Conservation (phyloP, 2,329 filamentous ascomycete species). For the Epichloe typhina region DNA sequence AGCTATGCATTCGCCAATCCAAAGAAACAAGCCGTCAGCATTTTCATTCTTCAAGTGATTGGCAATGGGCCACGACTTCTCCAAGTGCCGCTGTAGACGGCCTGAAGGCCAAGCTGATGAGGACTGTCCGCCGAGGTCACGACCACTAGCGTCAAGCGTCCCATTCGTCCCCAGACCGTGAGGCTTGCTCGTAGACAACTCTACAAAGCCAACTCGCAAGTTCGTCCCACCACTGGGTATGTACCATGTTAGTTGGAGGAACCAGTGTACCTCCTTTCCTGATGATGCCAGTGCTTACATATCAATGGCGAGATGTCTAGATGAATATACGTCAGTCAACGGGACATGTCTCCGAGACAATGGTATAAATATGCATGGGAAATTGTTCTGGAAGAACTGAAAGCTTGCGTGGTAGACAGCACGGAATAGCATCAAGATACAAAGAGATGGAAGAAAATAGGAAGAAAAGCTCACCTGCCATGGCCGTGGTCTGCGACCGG, state of each 20-base stretch:
- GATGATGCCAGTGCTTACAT: constrained; percentile 34
- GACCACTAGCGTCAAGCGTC: constrained; percentile 6
- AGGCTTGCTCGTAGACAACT: constrained; percentile 32
- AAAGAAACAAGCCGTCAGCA: constrained; percentile 62
- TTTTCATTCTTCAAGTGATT: constrained; percentile 63
- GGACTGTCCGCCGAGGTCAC: background rate
- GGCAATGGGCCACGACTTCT: constrained; percentile 61
- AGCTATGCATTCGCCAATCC: constrained; percentile 68
- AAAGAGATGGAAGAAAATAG: background rate
- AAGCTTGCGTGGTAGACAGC: background rate
- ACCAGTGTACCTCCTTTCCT: constrained; percentile 15
- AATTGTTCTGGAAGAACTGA: too few species aligned
- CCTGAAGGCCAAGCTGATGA: constrained; percentile 3
- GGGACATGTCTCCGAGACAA: background rate
- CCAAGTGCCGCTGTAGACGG: constrained; percentile 45
- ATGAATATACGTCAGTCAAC: constrained; percentile 5
- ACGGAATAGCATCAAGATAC: background rate
- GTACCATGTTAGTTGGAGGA: background rate
- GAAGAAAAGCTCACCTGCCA: constrained; percentile 31
- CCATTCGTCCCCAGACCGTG: background rate
- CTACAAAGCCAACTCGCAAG: constrained; percentile 53
- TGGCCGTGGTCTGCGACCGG: constrained; percentile 28
- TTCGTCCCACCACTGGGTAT: constrained; percentile 51
- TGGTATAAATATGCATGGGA: background rate
- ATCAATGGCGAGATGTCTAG: constrained; percentile 49